Base-by-base conservation (phyloP, 108 stramenopile species). In the Schizochytrium sp. region DNA sequence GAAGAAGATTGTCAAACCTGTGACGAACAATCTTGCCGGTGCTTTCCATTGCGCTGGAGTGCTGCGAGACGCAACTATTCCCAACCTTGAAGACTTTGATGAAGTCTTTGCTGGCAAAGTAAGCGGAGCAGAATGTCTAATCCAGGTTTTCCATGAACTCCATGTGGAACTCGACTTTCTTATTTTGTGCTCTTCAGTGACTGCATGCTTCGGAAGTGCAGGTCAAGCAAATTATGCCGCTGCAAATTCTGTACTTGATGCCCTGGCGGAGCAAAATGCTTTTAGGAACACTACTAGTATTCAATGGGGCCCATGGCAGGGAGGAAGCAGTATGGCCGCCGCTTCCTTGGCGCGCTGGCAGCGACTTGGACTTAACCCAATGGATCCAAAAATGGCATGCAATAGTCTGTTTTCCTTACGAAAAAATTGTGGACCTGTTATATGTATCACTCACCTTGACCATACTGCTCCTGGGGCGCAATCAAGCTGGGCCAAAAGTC, bases 191-290 rank as follows among this genome's bases (percentile, higher is more conserved):
- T 83, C 76, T 56, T 83, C 76, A 10, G 76, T 83, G 12, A 83
- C 76, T 10, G 45, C 76, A 3, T 49, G 76, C 10, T 40, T 83
- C 1, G 76, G 76, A 10, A 55, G 50, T n/a, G 50, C 76, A 40
- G 76, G 50, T 28, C 76, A 83, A 42, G 76, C 76, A 8, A 83
- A 83, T 28, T 83, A 83, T 28, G 76, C 76, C 28, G 76, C 76
- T 5, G 76, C 76, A 55, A 83, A 83, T 42, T 10, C 50, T 5
- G 76, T 28, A 1, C 47, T 83, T 2, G 76, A 83, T 28, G 76
- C 8, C 15, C 53, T 83, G 7, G 76, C 76, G 0, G 50, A 55
- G 10, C 28, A n/a, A 13, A n/a, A 47, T 10, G 50, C 76, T 0
- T 55, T n/a, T 0, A n/a, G 38, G 5, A 83, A 83, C 5, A 53